Conservation (phyloP, 1,139 yeast species). For the Suhomyces wounanorum region DNA sequence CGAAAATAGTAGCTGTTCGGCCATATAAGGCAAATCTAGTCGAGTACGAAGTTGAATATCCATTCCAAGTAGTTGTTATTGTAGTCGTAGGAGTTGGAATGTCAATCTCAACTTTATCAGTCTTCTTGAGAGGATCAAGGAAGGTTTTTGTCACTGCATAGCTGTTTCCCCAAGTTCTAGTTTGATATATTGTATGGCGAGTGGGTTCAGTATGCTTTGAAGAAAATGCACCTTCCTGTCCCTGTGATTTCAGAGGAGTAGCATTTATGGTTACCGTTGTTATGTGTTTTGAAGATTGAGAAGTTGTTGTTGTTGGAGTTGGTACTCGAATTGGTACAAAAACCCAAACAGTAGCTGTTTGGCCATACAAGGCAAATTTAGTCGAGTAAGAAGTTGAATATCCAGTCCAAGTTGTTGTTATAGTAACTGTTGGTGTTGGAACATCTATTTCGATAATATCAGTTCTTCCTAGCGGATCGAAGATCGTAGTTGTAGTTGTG, state of each 20-base stretch:
- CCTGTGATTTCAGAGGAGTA: too few species aligned
- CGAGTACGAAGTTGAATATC: too few species aligned
- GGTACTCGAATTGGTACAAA: neutral
- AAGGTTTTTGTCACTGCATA: neutral
- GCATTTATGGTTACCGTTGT: too few species aligned
- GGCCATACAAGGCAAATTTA: neutral
- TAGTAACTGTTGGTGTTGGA: neutral
- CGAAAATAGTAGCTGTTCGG: too few species aligned
- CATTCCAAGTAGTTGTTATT: too few species aligned
- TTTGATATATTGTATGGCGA: neutral
- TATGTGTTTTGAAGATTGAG: too few species aligned
- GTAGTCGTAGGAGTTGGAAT: neutral
- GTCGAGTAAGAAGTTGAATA: neutral
- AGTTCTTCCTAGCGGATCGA: too few species aligned
- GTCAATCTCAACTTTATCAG: neutral
- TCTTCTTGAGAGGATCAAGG: neutral
- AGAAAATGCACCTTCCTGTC: too few species aligned
- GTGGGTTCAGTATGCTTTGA: neutral
- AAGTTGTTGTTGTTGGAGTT: too few species aligned
- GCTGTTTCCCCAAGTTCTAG: neutral
- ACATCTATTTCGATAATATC: too few species aligned
- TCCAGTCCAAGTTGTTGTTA: neutral
- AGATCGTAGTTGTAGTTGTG: too few species aligned
- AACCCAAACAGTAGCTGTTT: neutral
- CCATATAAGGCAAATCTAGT: too few species aligned